Evolutionary conservation across 352 stramenopile species (phyloP), one percentile per base, ranked within the genome.

Genomic region (Globisporangium uncinulatum): DNA sequence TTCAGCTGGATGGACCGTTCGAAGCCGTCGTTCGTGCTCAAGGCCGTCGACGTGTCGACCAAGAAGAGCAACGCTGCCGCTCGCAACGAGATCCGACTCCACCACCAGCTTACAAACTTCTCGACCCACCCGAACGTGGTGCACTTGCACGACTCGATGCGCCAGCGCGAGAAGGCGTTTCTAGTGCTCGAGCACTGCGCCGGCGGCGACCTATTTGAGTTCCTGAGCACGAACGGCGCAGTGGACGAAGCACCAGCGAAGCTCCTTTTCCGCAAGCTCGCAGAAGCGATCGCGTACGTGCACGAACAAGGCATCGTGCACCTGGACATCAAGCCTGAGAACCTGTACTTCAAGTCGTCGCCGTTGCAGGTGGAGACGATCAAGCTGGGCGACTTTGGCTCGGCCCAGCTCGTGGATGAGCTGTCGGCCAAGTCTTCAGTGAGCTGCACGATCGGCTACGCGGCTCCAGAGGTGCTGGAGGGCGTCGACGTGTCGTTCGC

Each of bases 251-350:
- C 57, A 11, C 54, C 67, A 8, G 80, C 77, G 29, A 79, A 76
- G 59, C 60, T 57, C 1, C 42, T 90, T 0, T 84, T 90, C 43
- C 74, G 71, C 20, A 73, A 74, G 51, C 71, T 90, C 36, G 64
- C 70, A 1, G 68, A 69, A 19, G 77, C 80, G 19, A 55, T 92
- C 21, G 55, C 57, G 36, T 74, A 79, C 56, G 65, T 86, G 20
- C 83, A 93, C 51, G 68, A 76, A 14, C 71, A 84, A 13, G 72
- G 65, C 17, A 63, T 93, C 19, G 67, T 91, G 7, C 83, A 93
- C 31, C 48, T 93, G 55, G 83, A 91, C 45, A 82, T 93, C 50
- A 93, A 93, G 64, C 83, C 83, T 2, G 77, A 88, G 54, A 93
- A 93, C 51, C 47, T 93, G 14, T 76, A 91, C 48, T 90, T 93